Conservation (phyloP, 176 grass and related monocot species). For the Pontederia crassipes region DNA sequence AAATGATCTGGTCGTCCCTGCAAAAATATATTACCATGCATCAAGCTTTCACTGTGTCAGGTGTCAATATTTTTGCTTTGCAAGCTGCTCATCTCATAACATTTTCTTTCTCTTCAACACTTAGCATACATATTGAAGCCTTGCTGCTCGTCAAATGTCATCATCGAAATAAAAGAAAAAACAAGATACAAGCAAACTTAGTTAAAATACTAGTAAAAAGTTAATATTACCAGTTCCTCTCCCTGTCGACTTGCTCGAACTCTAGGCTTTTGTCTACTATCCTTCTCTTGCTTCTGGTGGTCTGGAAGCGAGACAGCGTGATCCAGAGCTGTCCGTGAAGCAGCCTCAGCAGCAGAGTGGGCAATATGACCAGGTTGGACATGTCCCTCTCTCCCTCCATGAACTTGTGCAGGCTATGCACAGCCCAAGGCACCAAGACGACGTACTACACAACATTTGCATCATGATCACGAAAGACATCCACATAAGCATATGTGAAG, state of each 20-base stretch:
- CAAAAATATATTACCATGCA: not conserved
- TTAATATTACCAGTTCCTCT: slow-evolving; percentile 65
- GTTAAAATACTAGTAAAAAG: too few relatives aligned
- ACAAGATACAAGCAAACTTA: too few relatives aligned
- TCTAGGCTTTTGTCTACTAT: slow-evolving; percentile 18
- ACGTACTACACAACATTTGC: slow-evolving; percentile 19
- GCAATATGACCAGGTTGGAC: slow-evolving; percentile 25
- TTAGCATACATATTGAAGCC: too few relatives aligned
- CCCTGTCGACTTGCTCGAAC: slow-evolving; percentile 43
- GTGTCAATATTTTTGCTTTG: not conserved
- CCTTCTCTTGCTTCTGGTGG: not conserved
- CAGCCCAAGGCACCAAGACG: slow-evolving; percentile 47
- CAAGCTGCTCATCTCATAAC: not conserved
- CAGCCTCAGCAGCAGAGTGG: slow-evolving; percentile 8
- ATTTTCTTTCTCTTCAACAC: not conserved
- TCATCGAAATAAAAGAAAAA: not conserved
- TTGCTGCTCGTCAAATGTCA: too few relatives aligned
- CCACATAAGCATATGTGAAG: not conserved
- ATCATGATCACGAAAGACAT: not conserved
- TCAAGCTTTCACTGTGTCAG: not conserved
- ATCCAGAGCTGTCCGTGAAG: slow-evolving; percentile 10
- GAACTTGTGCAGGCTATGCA: slow-evolving; percentile 35
- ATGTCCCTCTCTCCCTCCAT: slow-evolving; percentile 25
- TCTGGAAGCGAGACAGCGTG: not conserved
- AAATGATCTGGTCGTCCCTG: slow-evolving; percentile 91